Evolutionary conservation across 2,329 filamentous ascomycete species (phyloP).

Genomic region (Clathrospora elynae): DNA sequence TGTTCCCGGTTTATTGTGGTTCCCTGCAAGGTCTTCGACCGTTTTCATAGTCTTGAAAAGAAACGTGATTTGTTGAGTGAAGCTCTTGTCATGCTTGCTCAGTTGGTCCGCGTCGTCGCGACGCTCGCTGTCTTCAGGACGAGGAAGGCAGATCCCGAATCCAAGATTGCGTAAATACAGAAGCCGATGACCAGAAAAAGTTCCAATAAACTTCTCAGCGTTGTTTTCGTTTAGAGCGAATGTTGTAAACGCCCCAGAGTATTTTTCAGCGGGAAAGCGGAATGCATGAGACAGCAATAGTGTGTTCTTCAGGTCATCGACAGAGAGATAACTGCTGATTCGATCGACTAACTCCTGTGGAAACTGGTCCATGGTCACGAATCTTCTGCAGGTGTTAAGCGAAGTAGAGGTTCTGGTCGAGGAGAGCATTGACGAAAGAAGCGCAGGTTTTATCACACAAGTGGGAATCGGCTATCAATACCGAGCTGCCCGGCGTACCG

Average conservation of each 20-base stretch:
- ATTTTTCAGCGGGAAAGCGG: constrained; percentile 16
- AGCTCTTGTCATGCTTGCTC: constrained; percentile 12
- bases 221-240: constrained; percentile 12
- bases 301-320: constrained; percentile 20
- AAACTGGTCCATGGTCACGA: constrained; percentile 20
- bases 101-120: constrained; percentile 16
- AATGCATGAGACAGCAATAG: constrained; percentile 15
- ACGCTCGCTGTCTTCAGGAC: constrained; percentile 6
- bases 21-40: constrained; percentile 9
- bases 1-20: not conserved
- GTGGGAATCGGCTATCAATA: too few relatives aligned
- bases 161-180: constrained; percentile 13
- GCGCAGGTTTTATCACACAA: too few relatives aligned
- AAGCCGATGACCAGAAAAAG: constrained; percentile 14
- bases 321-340: constrained; percentile 18
- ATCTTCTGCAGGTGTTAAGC: too few relatives aligned
- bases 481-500: too few relatives aligned
- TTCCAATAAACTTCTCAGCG: constrained; percentile 10
- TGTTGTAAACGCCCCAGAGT: constrained; percentile 15
- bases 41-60: constrained; percentile 15
- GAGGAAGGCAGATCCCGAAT: constrained; percentile 10
- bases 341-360: constrained; percentile 22
- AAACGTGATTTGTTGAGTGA: constrained; percentile 15
- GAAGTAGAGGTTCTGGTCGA: too few relatives aligned
- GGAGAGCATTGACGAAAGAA: too few relatives aligned